A percentile compares a stretch with the other conserved stretches of the same genome.
Conservation (phyloP, 768 basidiomycete species). For the Butyriboletus loyo region DNA sequence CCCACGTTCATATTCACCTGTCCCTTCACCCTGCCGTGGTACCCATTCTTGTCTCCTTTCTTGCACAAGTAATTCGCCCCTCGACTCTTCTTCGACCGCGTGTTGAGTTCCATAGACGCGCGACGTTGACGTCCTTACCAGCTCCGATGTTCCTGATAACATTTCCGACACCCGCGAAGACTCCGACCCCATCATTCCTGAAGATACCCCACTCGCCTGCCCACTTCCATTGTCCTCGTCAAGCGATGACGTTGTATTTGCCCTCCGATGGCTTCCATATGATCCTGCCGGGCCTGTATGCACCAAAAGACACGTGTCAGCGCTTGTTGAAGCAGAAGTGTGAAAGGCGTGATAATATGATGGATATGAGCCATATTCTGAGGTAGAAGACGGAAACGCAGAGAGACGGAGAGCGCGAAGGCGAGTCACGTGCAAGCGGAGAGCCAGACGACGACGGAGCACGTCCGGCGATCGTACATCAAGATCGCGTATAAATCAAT, state of each 20-base stretch:
- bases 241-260: constrained; percentile 20
- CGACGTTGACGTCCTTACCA: neutral
- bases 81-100: neutral
- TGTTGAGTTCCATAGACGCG: neutral
- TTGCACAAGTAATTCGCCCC: neutral
- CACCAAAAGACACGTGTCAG: constrained; percentile 8
- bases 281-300: constrained; percentile 25
- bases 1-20: neutral
- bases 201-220: constrained; percentile 11
- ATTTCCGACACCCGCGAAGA: constrained; percentile 11
- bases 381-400: neutral
- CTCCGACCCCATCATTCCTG: constrained; percentile 8
- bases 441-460: neutral
- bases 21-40: neutral
- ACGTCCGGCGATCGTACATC: constrained; percentile 7
- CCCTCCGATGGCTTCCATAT: constrained; percentile 19
- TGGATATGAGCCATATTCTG: neutral
- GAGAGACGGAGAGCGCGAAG: neutral
- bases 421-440: neutral
- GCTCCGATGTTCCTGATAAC: neutral
- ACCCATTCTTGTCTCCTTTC: neutral
- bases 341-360: neutral
- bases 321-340: neutral
- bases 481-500: neutral
- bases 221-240: constrained; percentile 15